Evolutionary conservation across 371 early-diverging fungal species (phyloP), one percentile per base, ranked within the genome.

Genomic region (Parasitella parasitica): DNA sequence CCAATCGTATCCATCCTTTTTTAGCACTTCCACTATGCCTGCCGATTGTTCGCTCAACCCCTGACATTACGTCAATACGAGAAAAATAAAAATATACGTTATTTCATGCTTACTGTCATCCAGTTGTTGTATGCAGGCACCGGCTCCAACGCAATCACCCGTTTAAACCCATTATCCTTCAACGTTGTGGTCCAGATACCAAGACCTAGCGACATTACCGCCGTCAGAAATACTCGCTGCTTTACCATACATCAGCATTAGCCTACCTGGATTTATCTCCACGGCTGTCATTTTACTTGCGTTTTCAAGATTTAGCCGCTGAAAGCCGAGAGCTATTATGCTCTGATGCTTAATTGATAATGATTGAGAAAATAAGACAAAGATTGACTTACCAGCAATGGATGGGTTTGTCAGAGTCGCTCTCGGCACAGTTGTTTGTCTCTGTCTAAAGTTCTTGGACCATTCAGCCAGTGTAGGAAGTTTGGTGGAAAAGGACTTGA

Each of bases 1-100:
- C 82, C 82, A 81, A 35, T 76, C 70, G 46, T 81, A 81, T 2
- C 79, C 79, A 38, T 81, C 82, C 16, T 70, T 67, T 22, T 73
- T 73, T n/a, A 78, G 22, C 0, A 35, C 64, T 56, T 48, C 75
- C 34, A 11, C 43, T 4, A 64, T 63, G 12, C 67, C 48, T 3
- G 64, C 50, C 46, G 73, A 65, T 32, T 28, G 13, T 7, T 46
- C 24, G 22, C 38, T 46, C 39, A 55, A 27, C 2, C 50, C 50
- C 39, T 55, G 36, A 11, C 6, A 15, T 39, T 13, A 37, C 11
- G 5, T 22, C 4, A 2, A 32, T 30, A 37, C 37, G 9, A 26
- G 9, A 27, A 16, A 26, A n/a, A n/a, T 38, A 38, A 16, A 38
- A 9, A 41, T 7, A 13, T 7, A 30, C 0, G 15, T 49, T 69